Evolutionary conservation across 2,329 filamentous ascomycete species (phyloP), one percentile per base, ranked within the genome.

Genomic region (Lasiodiplodia citricola): DNA sequence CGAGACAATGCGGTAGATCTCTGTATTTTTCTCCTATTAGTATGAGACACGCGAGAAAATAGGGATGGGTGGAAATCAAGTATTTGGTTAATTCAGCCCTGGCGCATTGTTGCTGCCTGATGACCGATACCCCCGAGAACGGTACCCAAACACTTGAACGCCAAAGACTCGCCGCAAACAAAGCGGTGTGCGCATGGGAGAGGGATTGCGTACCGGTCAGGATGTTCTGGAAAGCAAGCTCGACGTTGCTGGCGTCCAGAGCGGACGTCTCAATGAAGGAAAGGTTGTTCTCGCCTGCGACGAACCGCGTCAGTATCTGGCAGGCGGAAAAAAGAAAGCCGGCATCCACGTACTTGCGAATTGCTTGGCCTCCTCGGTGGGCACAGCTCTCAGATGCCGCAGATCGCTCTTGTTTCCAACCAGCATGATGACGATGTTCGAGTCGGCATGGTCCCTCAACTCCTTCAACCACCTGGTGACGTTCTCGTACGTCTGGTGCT

Each of bases 361-460:
- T 72, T 93, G 88, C 85, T 98, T 99, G 75, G 95, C 96, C 83
- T 98, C 95, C 80, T 99, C 96, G 70, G 96, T 99, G 64, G 96
- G 94, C 74, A 99, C 96, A 73, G 96, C 96, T 81, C 96, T 90
- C 79, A 99, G 87, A 84, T 99, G 96, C 83, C 94, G 92, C 91
- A 98, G 92, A 97, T 99, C 96, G 83, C 94, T 98, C 92, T 99
- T 99, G 90, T 99, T 99, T 82, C 96, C 96, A 68, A 98, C 96
- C 77, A 99, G 87, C 96, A 99, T 99, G 81, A 99, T 99, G 77
- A 99, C 94, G 77, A 98, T 97, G 85, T 98, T 98, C 77, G 94
- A 94, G 81, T 99, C 96, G 75, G 96, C 96, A 83, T 99, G 94
- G 80, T 97, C 96, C 77, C 96, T 90, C 79, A 99, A 87, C 87